Evolutionary conservation across 2,329 filamentous ascomycete genomes (phyloP), one percentile per base, ranked within the genome.

Genomic region (Fusarium fujikuroi): DNA sequence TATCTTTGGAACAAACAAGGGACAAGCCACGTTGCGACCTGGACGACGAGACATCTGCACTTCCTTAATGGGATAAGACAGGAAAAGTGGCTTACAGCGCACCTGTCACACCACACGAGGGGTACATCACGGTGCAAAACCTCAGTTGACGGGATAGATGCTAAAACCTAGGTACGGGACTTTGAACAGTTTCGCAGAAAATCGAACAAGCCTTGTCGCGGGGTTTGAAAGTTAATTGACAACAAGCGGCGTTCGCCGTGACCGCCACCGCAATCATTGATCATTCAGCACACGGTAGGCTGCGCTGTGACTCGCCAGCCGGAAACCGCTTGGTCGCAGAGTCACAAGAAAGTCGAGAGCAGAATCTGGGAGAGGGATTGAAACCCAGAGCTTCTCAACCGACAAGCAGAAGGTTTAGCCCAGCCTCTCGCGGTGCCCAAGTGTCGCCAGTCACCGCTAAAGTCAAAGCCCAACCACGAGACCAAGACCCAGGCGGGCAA

Each of bases 41-140:
- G 60, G 69, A 65, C 62, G 64, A 64, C 70, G 56, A 44, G 57
- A 47, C 37, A 69, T 52, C 49, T 53, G 47, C 47, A 63, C 47
- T 73, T 72, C 67, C 64, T 71, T 67, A 77, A 77, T 77, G 71
- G 76, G 73, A 76, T 52, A 63, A 72, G 69, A 64, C 73, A 63
- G 58, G 66, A 39, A 60, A 66, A 64, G 67, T 63, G 69, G 62
- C 71, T 66, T 70, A 63, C 68, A 62, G 74, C 67, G 60, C 71
- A 66, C 60, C 60, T 66, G 73, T 77, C 73, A 75, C 64, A 77
- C 71, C 71, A 73, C 72, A 68, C 60, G 43, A 60, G 58, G 60
- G 71, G 58, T 57, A 73, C 60, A 75, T 70, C 53, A 65, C 50
- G 60, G 40, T 49, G 59, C 67, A 64, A 56, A 50, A 57, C 49